These are phyloP conservation scores for Malus fusca DNA, from an alignment of 306 rosid species.

Conservation along the genomic window DNA sequence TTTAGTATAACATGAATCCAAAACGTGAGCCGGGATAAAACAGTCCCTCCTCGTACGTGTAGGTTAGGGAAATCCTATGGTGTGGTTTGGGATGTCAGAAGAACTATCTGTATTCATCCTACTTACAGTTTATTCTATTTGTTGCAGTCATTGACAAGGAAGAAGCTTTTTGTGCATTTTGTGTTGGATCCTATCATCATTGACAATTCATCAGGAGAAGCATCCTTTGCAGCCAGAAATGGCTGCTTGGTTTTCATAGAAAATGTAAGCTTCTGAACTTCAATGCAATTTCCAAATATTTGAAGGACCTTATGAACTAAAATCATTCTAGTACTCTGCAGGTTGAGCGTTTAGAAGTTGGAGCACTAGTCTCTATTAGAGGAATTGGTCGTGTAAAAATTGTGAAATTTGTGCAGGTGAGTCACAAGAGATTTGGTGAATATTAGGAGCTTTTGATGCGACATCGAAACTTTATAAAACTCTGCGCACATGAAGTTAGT, in stretches of 20 bases:
- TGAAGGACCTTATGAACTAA: background rate
- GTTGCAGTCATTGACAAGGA: conserved; percentile 30
- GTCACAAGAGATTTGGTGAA: too few species aligned
- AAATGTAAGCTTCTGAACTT: conserved; percentile 30
- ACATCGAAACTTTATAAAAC: too few species aligned
- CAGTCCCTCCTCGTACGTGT: too few species aligned
- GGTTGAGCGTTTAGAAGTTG: conserved; percentile 41
- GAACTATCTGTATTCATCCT: background rate
- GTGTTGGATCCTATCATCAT: conserved; percentile 41
- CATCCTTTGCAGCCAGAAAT: conserved; percentile 41
- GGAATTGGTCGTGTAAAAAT: conserved; percentile 40
- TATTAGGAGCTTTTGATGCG: too few species aligned
- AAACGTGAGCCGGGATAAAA: too few species aligned
- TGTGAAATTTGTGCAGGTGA: conserved; percentile 25
- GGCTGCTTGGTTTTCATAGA: conserved; percentile 40
- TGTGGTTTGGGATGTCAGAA: background rate
- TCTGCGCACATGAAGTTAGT: too few species aligned
- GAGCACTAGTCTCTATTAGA: conserved; percentile 43
- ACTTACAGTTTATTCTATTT: background rate
- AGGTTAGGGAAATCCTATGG: background rate
- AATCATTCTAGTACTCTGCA: conserved; percentile 23
- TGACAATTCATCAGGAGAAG: conserved; percentile 29
- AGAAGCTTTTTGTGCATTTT: conserved; percentile 44
- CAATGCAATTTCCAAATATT: background rate
- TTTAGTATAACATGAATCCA: background rate